Base-by-base conservation (phyloP, 148 eudicot genomes). In the Rhododendron simsii region DNA sequence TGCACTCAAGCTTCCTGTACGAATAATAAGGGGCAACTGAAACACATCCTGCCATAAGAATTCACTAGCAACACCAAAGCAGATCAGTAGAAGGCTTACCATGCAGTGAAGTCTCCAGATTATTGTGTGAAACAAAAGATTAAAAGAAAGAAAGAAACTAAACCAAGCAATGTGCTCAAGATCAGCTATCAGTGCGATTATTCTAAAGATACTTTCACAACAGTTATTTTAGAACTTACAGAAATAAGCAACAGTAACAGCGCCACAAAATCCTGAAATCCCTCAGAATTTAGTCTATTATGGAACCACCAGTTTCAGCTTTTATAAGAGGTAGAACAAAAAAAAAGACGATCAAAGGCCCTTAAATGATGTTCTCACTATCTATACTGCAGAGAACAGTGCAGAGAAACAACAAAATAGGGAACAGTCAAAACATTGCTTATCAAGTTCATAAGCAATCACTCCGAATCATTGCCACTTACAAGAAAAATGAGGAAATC, bases 361-460 rank as follows among this genome's bases (percentile, higher is more conserved):
- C 53, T 28, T 15, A 47, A 47, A 79, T 3, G 76, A 26, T 1
- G 41, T 5, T 15, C 35, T 48, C 21, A 7, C 59, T 47, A 50
- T 12, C 13, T 14, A 79, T 18, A 39, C 18, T 44, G 44, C 33
- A 78, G 45, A 21, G 44, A 18, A 47, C 20, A 14, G 3, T 14
- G 4, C 39, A 3, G 82, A 80, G 61, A 51, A 80, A 51, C 82
- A 80, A 80, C 37, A 80, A 50, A 78, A 79, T 12, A 47, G 82
- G 57, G 63, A 51, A 50, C 35, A 28, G 39, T 51, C 82, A 51
- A 35, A 80, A 80, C 18, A 51, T 51, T 80, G n/a, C 41, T 80
- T 15, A 16, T 80, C 39, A 55, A 47, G 81, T n/a, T 78, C 53
- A 47, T 47, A 47, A n/a, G 59, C 81, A 80, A 30, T 26, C 82